phyloP scores from a whole-genome alignment of 1,284 basidiomycete genomes.

The Trichosporon coremiiforme region DNA sequence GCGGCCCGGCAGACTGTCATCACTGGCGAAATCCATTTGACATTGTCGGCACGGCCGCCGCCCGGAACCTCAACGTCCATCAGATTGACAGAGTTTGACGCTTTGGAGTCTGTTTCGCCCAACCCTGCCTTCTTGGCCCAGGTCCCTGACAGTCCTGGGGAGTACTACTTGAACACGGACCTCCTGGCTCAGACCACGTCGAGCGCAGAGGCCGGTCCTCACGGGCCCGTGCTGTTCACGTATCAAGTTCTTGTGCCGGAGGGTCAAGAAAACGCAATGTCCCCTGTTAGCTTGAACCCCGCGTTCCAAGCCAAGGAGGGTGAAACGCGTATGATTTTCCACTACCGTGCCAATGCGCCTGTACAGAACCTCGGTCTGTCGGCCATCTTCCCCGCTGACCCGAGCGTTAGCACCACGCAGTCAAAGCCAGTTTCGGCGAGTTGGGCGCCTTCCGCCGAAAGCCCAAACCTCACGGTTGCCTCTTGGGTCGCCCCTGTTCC shows the following conservation, averaged over 20 bases:
- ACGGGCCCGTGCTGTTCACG: slow-evolving; percentile 57
- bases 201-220: slow-evolving; percentile 22
- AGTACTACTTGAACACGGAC: slow-evolving; percentile 58
- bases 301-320: slow-evolving; percentile 60
- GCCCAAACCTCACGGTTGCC: background rate
- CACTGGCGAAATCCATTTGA: slow-evolving; percentile 57
- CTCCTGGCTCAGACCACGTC: slow-evolving; percentile 43
- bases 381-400: slow-evolving; percentile 53
- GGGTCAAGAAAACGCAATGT: slow-evolving; percentile 43
- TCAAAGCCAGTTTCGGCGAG: slow-evolving; percentile 59
- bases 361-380: slow-evolving; percentile 52
- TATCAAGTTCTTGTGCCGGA: slow-evolving; percentile 59
- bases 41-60: background rate
- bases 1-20: slow-evolving; percentile 24
- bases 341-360: slow-evolving; percentile 49
- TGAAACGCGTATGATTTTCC: slow-evolving; percentile 60
- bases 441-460: slow-evolving; percentile 46
- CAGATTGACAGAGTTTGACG: slow-evolving; percentile 58
- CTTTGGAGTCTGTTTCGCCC: slow-evolving; percentile 60
- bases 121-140: slow-evolving; percentile 59
- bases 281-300: slow-evolving; percentile 58
- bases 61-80: slow-evolving; percentile 37
- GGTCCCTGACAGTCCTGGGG: slow-evolving; percentile 55
- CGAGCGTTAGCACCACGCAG: slow-evolving; percentile 57
- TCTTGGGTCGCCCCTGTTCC: slow-evolving; percentile 7